These are phyloP conservation scores for Oropetium thomaeum DNA, from an alignment of 176 grass and related monocot species.

Conservation along the genomic window DNA sequence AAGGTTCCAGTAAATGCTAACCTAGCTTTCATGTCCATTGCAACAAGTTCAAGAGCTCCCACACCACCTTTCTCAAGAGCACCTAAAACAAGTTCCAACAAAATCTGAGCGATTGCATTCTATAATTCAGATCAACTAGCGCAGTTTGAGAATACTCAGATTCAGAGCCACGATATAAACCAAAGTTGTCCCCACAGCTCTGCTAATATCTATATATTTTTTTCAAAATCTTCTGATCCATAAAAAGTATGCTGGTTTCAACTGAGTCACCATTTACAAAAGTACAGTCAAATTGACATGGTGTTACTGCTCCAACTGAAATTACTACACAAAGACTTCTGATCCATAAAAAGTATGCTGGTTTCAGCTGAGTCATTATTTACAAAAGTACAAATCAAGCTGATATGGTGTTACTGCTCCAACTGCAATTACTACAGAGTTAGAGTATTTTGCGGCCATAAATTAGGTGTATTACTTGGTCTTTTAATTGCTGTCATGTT, in stretches of 20 bases:
- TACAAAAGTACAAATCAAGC: neutral
- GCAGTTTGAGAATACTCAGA: constrained; percentile 21
- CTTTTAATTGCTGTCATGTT: neutral
- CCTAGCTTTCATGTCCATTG: constrained; percentile 99
- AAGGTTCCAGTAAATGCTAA: constrained; percentile 30
- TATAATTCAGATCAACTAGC: constrained; percentile 18
- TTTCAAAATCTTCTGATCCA: constrained; percentile 4
- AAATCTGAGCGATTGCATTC: constrained; percentile 22
- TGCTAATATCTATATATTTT: constrained; percentile 24
- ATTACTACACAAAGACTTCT: constrained; percentile 11
- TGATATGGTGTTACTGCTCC: constrained; percentile 4
- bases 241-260: constrained; percentile 14
- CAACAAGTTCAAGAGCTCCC: constrained; percentile 98
- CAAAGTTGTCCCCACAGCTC: constrained; percentile 11
- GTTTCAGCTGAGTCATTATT: constrained; percentile 8
- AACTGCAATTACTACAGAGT: neutral
- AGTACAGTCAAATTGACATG: constrained; percentile 16
- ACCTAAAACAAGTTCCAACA: constrained; percentile 49
- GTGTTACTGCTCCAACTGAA: neutral
- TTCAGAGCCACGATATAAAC: constrained; percentile 7
- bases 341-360: constrained; percentile 8
- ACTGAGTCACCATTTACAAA: neutral
- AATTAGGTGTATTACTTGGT: neutral
- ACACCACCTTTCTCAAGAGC: constrained; percentile 99
- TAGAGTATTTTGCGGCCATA: neutral